These are phyloP conservation scores for Pestalotiopsis sp. DNA, from an alignment of 2,329 filamentous ascomycete species.

Conservation along the genomic window DNA sequence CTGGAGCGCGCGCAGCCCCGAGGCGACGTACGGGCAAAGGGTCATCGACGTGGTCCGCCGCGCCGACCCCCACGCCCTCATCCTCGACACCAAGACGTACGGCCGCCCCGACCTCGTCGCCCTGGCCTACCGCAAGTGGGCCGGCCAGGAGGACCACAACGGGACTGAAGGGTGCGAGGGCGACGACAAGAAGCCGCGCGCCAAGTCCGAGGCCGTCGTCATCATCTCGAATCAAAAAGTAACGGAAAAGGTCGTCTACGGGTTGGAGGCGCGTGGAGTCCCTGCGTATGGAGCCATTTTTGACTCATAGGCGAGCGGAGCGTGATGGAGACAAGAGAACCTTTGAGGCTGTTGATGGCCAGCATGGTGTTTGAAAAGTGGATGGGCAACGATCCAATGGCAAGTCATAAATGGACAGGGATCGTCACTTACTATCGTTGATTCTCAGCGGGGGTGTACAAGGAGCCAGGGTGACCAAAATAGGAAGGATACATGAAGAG, in stretches of 20 bases:
- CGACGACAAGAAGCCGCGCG: slow-evolving; percentile 19
- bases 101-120: slow-evolving; percentile 34
- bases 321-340: too few species aligned
- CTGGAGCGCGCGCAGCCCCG: slow-evolving; percentile 36
- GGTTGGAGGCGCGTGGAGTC: slow-evolving; percentile 32
- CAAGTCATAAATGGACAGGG: too few species aligned
- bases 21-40: slow-evolving; percentile 34
- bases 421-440: too few species aligned
- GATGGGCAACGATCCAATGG: too few species aligned
- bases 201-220: slow-evolving; percentile 33
- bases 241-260: slow-evolving; percentile 33
- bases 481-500: too few species aligned
- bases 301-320: slow-evolving; percentile 25
- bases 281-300: slow-evolving; percentile 38
- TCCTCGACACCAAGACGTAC: slow-evolving; percentile 32
- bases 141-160: background rate
- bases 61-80: slow-evolving; percentile 33
- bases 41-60: slow-evolving; percentile 27
- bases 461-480: too few species aligned
- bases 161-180: background rate
- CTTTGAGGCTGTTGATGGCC: too few species aligned
- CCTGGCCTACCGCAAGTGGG: slow-evolving; percentile 20
- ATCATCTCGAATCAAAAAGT: slow-evolving; percentile 36
- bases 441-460: too few species aligned
- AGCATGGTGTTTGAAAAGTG: too few species aligned